Evolutionary conservation across 208 protist species (phyloP), one percentile per base, ranked within the genome.

Genomic region (Leishmania aethiopica): DNA sequence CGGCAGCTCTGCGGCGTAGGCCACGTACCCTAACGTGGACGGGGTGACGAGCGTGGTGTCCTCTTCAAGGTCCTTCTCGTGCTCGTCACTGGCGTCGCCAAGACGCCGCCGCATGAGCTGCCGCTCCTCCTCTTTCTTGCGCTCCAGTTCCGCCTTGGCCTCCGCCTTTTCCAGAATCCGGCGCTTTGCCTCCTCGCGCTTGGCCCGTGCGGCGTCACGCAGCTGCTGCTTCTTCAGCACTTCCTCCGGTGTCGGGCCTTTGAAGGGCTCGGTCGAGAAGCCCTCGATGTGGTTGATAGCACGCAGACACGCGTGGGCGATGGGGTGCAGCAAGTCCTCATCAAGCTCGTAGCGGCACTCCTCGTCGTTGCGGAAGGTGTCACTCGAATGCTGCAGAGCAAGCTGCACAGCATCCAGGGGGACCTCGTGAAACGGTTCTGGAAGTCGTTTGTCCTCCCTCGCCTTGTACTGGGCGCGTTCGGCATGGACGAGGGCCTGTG

Each of bases 231-330:
- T 97, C 64, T 84, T 84, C 28, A 57, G 82, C 62, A 91, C 32
- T 55, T 93, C 91, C 73, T 93, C 89, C 19, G 85, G 85, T 4
- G 86, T 91, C 32, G 89, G 92, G 49, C 81, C 79, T 22, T 77
- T 84, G 85, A 91, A 94, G 8, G 93, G 90, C 42, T 55, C 67
- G n/a, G 93, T 94, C 8, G 79, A 81, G 82, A 92, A 98, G 59
- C 95, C 95, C 76, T 98, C 95, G 81, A 98, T 94, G 8, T 85
- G 79, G 77, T 98, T 98, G 53, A 96, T 81, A 47, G 92, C 85
- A 3, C 82, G 89, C 64, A 96, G 62, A 59, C 90, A 95, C 17
- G 91, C 93, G 81, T 98, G 91, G 28, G 93, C 93, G 77, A 98
- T 93, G 71, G 91, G 90, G 87, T 96, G 88, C n/a, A 98, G 71